Evolutionary conservation across 495 filamentous ascomycete genomes (phyloP).

Genomic region (Durotheca rogersii): DNA sequence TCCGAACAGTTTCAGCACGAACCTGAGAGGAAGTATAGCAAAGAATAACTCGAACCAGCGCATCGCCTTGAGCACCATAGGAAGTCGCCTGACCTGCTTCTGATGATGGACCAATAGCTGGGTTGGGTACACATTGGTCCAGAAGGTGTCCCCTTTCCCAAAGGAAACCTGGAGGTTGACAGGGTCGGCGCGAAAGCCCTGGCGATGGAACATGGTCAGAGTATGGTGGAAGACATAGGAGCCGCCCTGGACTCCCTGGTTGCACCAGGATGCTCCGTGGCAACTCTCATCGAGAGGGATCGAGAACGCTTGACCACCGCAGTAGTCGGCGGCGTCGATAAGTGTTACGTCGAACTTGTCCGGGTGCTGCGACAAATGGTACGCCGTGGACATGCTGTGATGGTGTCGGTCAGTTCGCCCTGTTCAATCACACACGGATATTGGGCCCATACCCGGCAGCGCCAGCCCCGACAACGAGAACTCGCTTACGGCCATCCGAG

Average conservation of each 20-base stretch:
- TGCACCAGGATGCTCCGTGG: conserved; percentile 74
- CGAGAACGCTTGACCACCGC: conserved; percentile 81
- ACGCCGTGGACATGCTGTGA: conserved; percentile 65
- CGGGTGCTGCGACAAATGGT: conserved; percentile 70
- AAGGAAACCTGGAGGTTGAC: conserved; percentile 80
- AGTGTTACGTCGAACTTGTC: conserved; percentile 73
- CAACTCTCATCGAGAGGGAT: conserved; percentile 67
- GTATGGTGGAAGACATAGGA: conserved; percentile 80
- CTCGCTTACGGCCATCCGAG: conserved; percentile 43
- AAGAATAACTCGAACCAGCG: conserved; percentile 70
- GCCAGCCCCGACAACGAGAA: conserved; percentile 64
- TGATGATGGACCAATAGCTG: conserved; percentile 62
- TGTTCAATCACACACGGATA: neutral
- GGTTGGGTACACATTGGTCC: conserved; percentile 79
- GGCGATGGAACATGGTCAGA: conserved; percentile 70
- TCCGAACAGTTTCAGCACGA: conserved; percentile 66
- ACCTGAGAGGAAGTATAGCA: conserved; percentile 70
- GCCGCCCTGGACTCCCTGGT: conserved; percentile 83
- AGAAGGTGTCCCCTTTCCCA: conserved; percentile 75
- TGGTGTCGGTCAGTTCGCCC: conserved; percentile 4
- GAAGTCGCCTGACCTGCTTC: conserved; percentile 66
- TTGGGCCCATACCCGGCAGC: conserved; percentile 58
- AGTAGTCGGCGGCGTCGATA: conserved; percentile 65
- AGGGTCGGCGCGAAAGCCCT: conserved; percentile 65
- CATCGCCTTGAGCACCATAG: conserved; percentile 63